Percentiles rank a stretch among this genome's conserved stretches.
These are phyloP conservation scores for Colletotrichum kahawae DNA, from an alignment of 2,329 filamentous ascomycete species.

Conservation along the genomic window DNA sequence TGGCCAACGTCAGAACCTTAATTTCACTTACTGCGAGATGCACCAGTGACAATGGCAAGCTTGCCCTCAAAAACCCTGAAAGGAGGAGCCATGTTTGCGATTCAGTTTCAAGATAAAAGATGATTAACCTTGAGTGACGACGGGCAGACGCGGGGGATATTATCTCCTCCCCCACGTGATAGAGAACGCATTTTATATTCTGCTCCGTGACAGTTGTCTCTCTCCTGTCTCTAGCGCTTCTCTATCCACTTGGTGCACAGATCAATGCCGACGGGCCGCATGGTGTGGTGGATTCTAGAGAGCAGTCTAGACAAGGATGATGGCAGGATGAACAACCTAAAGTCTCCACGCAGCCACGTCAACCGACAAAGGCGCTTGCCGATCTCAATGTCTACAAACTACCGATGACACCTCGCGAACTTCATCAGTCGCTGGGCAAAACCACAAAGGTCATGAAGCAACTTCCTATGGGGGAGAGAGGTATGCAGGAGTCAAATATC, in stretches of 20 bases:
- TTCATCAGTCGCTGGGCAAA: neutral
- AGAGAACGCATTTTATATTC: slow-evolving; percentile 7
- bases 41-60: slow-evolving; percentile 79
- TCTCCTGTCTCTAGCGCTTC: neutral
- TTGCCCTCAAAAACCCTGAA: slow-evolving; percentile 67
- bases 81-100: slow-evolving; percentile 38
- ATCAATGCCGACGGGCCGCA: neutral
- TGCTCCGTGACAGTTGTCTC: neutral
- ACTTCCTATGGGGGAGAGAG: neutral
- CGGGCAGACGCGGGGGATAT: neutral
- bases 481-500: neutral
- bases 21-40: slow-evolving; percentile 68
- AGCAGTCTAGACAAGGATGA: neutral
- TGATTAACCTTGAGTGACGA: neutral
- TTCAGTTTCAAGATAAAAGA: neutral
- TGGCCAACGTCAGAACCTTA: neutral
- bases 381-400: slow-evolving; percentile 10
- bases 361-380: neutral
- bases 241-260: neutral
- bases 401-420: neutral
- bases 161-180: slow-evolving; percentile 5
- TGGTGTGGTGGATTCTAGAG: neutral
- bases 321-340: neutral
- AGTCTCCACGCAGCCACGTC: slow-evolving; percentile 12
- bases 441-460: neutral